phyloP scores from a whole-genome alignment of 2,329 filamentous ascomycete genomes.

The Biscogniauxia mediterranea region DNA sequence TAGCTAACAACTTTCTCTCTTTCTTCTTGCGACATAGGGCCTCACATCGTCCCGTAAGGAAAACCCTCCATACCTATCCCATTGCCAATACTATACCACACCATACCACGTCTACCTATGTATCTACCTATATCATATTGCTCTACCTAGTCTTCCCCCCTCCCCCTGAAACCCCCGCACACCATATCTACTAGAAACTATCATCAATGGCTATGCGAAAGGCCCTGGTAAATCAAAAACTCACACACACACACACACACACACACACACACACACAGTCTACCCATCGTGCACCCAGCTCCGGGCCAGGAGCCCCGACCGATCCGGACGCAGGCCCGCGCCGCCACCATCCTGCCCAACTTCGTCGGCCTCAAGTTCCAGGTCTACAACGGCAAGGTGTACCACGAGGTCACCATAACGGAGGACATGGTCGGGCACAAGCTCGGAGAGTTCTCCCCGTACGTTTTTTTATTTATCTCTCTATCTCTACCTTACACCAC shows the following conservation, averaged over 20 bases:
- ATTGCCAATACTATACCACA: too few relatives aligned
- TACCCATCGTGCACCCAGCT: constrained; percentile 62
- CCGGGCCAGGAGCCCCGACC: constrained; percentile 64
- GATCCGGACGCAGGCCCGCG: constrained; percentile 82
- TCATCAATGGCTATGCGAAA: too few relatives aligned
- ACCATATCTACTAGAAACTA: too few relatives aligned
- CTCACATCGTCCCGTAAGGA: constrained; percentile 69
- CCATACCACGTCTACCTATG: too few relatives aligned
- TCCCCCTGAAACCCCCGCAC: too few relatives aligned
- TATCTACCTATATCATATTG: too few relatives aligned
- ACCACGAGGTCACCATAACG: constrained; percentile 78
- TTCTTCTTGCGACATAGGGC: constrained; percentile 47
- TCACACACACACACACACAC: too few relatives aligned
- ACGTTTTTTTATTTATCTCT: constrained; percentile 40
- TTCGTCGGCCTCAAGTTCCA: constrained; percentile 89
- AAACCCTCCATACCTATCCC: background rate
- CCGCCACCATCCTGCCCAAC: constrained; percentile 86
- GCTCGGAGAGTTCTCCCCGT: constrained; percentile 88
- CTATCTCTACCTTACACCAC: too few relatives aligned
- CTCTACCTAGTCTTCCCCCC: too few relatives aligned
- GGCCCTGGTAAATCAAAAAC: too few relatives aligned
- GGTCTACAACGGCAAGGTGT: constrained; percentile 88
- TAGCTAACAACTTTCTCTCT: constrained; percentile 8
- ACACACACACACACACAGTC: too few relatives aligned
- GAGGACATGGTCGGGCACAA: constrained; percentile 98